Percentiles rank a stretch among this genome's conserved stretches.
Evolutionary conservation across 2,329 filamentous ascomycete species (phyloP).

Genomic region (Parafenestella ontariensis): DNA sequence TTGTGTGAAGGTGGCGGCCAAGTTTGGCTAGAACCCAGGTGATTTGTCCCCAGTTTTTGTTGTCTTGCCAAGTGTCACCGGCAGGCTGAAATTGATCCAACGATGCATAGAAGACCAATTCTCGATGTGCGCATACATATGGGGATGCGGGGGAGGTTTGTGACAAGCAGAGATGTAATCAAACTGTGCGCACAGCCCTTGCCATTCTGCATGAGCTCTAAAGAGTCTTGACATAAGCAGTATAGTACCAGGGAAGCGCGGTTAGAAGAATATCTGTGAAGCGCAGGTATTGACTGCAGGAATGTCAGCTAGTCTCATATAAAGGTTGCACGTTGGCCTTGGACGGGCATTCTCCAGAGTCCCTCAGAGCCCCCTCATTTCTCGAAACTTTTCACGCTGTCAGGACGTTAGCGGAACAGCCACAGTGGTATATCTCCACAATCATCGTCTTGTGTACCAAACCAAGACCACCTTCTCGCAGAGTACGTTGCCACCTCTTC

Average conservation of each 20-base stretch:
- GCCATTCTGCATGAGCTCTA: neutral
- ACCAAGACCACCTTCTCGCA: neutral
- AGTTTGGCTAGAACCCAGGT: no score
- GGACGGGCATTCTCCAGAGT: conserved; percentile 7
- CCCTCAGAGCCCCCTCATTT: conserved; percentile 9
- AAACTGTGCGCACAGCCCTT: neutral
- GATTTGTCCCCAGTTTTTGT: no score
- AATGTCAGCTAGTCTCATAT: conserved; percentile 8
- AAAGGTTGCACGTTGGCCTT: conserved; percentile 9
- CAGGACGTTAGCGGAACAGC: neutral
- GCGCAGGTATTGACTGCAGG: neutral
- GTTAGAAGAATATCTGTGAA: neutral
- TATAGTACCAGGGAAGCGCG: neutral
- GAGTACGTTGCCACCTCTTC: neutral
- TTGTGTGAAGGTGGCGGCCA: no score
- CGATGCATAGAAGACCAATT: neutral
- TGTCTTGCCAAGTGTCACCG: neutral
- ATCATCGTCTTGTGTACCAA: neutral
- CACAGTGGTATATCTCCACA: neutral
- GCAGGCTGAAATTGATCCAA: neutral
- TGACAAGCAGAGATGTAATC: neutral
- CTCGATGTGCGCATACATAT: neutral
- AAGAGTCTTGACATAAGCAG: neutral
- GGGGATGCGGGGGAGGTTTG: neutral
- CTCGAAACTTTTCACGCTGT: neutral